Percentiles rank a stretch among this genome's conserved stretches.
Evolutionary conservation across 495 filamentous ascomycete species (phyloP).

Genomic region (Aspergillus sclerotiicarbonarius): DNA sequence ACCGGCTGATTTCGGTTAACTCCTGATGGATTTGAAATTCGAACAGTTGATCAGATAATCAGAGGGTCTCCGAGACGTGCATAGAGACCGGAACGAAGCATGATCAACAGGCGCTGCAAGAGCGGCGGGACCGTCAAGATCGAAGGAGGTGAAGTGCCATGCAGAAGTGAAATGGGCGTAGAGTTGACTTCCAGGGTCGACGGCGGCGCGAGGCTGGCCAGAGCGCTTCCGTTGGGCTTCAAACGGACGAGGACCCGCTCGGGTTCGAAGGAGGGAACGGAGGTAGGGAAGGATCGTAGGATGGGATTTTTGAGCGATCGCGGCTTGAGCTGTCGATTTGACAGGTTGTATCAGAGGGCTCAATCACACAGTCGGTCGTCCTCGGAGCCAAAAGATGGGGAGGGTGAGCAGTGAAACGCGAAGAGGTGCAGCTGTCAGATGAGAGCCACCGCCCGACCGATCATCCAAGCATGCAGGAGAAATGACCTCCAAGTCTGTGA

Average conservation of each 20-base stretch:
- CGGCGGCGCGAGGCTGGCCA: conserved; percentile 16
- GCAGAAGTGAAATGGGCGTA: neutral
- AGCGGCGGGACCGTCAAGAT: conserved; percentile 2
- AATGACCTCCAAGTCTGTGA: neutral
- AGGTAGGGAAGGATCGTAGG: conserved; percentile 5
- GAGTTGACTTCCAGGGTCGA: neutral
- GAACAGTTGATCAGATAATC: conserved; percentile 18
- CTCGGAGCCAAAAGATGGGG: conserved; percentile 11
- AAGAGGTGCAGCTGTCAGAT: conserved; percentile 19
- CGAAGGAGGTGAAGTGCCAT: neutral
- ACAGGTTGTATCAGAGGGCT: conserved; percentile 18
- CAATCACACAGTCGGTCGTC: conserved; percentile 5
- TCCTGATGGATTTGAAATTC: conserved; percentile 1
- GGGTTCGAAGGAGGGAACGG: conserved; percentile 6
- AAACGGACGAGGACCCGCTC: conserved; percentile 15
- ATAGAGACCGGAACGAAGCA: conserved; percentile 20
- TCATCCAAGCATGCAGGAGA: neutral
- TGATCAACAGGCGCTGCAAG: conserved; percentile 19
- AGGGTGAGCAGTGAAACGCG: conserved; percentile 20
- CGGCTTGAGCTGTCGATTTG: conserved; percentile 17
- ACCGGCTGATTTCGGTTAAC: conserved; percentile 2
- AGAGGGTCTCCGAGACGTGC: conserved; percentile 13
- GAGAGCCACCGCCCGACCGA: conserved; percentile 5
- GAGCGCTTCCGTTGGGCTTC: conserved; percentile 16
- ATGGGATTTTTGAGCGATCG: conserved; percentile 4